Evolutionary conservation across 768 basidiomycete genomes (phyloP), one percentile per base, ranked within the genome.

Genomic region (Lactarius sanguifluus): DNA sequence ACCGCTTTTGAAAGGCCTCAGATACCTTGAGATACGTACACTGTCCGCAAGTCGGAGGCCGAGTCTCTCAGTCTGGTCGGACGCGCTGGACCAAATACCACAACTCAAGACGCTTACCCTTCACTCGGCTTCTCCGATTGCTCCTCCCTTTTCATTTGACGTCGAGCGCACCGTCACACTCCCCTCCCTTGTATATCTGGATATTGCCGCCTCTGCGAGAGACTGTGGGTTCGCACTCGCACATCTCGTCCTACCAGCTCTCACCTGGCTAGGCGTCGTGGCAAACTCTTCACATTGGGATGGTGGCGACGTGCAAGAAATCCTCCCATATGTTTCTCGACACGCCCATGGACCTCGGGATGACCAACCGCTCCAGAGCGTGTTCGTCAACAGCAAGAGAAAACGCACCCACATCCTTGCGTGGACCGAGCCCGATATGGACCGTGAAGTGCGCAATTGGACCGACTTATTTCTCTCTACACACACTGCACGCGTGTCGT

Each of bases 281-380:
- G 36, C 25, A 16, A 10, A n/a, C 3, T 64, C 62, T 9, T 7
- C 2, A 50, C 36, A 7, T 28, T 6, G 5, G n/a, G 40, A 55
- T 3, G 57, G 57, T 12, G 30, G 8, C 15, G 66, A 67, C 23
- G 13, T 64, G 20, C 57, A 25, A 36, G n/a, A 36, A 3, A 32
- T 59, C 9, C 20, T 67, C 9, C 66, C 62, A 9, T 43, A 41
- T 15, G 28, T 67, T n/a, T 34, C 36, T 2, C 43, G 52, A 16
- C 45, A 59, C n/a, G 54, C 40, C 20, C 32, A 64, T 20, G 66
- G 66, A 12, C 40, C 55, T 2, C 66, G 63, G 8, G 66, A 64
- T 32, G 12, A 18, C 5, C 18, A 20, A 5, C 66, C 62, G 2
- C 57, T 67, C 25, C 25, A 59, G 20, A 67, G 59, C 36, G n/a